Evolutionary conservation across 148 eudicot species (phyloP).

Genomic region (Euryodendron excelsum): DNA sequence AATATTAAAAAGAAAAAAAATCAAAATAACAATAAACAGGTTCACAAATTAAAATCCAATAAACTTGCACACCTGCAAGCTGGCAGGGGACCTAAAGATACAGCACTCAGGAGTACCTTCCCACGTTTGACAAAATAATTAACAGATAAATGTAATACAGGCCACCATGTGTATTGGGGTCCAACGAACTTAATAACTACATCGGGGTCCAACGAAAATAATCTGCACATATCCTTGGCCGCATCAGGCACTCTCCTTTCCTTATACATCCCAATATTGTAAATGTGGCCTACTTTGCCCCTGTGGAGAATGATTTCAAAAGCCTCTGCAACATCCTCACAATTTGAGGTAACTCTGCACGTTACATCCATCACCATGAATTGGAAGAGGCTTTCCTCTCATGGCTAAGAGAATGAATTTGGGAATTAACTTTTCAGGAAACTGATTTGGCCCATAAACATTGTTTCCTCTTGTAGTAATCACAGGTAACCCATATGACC

Average conservation of each 20-base stretch:
- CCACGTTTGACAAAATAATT: too few species aligned
- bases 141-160: too few species aligned
- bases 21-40: too few species aligned
- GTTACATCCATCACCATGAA: constrained; percentile 61
- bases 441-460: constrained; percentile 64
- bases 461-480: constrained; percentile 69
- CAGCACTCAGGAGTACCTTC: too few species aligned
- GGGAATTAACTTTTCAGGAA: constrained; percentile 58
- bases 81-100: too few species aligned
- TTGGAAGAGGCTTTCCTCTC: constrained; percentile 56
- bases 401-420: constrained; percentile 60
- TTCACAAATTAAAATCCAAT: too few species aligned
- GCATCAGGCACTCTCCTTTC: constrained; percentile 62
- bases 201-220: too few species aligned
- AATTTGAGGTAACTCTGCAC: constrained; percentile 63
- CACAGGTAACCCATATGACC: constrained; percentile 63
- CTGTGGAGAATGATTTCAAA: constrained; percentile 66
- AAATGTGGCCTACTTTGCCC: constrained; percentile 72
- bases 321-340: constrained; percentile 84
- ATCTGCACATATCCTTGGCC: constrained; percentile 54
- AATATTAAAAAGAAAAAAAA: too few species aligned
- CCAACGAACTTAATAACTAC: too few species aligned
- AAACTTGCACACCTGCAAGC: too few species aligned
- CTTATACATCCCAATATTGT: constrained; percentile 60
- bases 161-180: too few species aligned